Percentiles rank a stretch among this genome's conserved stretches.
Evolutionary conservation across 192 early-diverging fungal species (phyloP).

Genomic region (Coemansia sp.): DNA sequence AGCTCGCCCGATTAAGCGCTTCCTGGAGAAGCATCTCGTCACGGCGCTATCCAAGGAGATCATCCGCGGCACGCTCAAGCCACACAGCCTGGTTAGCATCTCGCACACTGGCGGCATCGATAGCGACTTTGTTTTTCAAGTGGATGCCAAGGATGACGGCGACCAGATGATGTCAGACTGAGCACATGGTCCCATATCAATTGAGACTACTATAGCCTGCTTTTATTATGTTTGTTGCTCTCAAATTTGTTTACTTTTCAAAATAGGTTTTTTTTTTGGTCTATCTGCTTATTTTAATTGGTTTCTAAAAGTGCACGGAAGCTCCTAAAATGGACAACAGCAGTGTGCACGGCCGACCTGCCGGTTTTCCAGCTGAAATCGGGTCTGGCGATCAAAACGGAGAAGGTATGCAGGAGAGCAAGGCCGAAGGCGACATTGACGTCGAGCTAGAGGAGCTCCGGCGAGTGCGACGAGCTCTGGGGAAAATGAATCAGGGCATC

Average conservation of each 20-base stretch:
- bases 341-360: background rate
- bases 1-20: conserved; percentile 87
- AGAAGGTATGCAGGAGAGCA: background rate
- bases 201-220: no score
- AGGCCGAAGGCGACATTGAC: conserved; percentile 3
- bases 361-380: background rate
- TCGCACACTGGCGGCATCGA: conserved; percentile 21
- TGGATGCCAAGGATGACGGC: conserved; percentile 22
- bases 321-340: background rate
- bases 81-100: conserved; percentile 57
- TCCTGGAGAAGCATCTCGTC: conserved; percentile 76
- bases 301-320: background rate
- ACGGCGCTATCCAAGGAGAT: conserved; percentile 76
- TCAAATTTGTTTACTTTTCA: background rate
- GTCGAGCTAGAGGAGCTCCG: conserved; percentile 44
- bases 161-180: conserved; percentile 34
- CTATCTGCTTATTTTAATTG: background rate
- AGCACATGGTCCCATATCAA: background rate
- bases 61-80: conserved; percentile 60
- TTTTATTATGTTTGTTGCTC: background rate
- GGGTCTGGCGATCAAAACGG: background rate
- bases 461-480: conserved; percentile 35
- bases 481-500: conserved; percentile 49
- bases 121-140: conserved; percentile 39
- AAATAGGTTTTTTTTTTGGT: conserved; percentile 1